Evolutionary conservation across 257 asterid species (phyloP), one percentile per base, ranked within the genome.

Genomic region (Nicotiana attenuata): DNA sequence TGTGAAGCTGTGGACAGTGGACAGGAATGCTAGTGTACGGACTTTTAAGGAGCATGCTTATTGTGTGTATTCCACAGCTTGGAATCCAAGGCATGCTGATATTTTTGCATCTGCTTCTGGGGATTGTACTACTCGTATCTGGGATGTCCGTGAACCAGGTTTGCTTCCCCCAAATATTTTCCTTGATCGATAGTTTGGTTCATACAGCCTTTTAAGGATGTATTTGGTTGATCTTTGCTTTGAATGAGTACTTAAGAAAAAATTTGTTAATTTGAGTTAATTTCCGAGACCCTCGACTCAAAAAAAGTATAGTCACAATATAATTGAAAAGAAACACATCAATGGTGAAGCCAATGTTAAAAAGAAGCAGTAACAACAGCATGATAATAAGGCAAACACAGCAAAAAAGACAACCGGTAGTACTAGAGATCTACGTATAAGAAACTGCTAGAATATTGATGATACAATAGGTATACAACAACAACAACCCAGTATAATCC

Each of bases 141-240:
- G 99, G 99, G 99, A 96, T 89, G 97, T 96, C 19, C 92, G 97
- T 17, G 99, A 96, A 84, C 98, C 98, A 85, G 99, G 99, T 94
- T 82, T 13, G 77, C 55, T 52, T 4, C 3, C 16, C 56, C 19
- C 56, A 11, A 52, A 13, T 1, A 52, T 3, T 11, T 5, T 56
- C 61, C 24, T 56, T 17, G 22, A 56, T 56, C 22, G 64, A 57
- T 59, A 24, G 22, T 55, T 20, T 57, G 64, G 31, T 60, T n/a
- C 66, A 8, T 60, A 22, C 10, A 60, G 66, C 31, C 31, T 60
- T 60, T 60, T 57, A 57, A 57, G 64, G 4, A n/a, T 65, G 22
- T 65, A 29, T 65, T 66, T 66, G 26, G 52, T 22, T 66, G 52
- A 10, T 35, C 56, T 19, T 60, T 60, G 66, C 29, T 60, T 60